Conservation (phyloP, 1,284 basidiomycete genomes). For the Naganishia sp. region DNA sequence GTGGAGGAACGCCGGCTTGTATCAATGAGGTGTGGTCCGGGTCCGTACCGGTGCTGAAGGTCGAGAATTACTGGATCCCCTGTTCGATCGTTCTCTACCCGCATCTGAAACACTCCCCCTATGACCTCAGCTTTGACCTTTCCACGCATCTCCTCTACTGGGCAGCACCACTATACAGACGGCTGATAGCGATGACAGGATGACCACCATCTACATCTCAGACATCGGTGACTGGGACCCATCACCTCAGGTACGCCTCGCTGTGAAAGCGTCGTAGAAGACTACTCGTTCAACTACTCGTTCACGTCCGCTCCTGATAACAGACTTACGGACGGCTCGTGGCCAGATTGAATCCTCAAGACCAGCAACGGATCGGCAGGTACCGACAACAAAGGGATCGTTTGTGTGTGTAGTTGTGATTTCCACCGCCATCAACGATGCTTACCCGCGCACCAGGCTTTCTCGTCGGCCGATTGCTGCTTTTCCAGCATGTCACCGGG, state of each 20-base stretch:
- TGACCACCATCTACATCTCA: conserved; percentile 3
- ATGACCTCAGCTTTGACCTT: too few relatives aligned
- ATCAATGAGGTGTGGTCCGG: too few relatives aligned
- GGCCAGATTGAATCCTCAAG: background rate
- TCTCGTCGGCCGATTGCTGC: conserved; percentile 24
- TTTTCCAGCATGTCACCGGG: background rate
- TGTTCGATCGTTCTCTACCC: too few relatives aligned
- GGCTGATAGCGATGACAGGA: background rate
- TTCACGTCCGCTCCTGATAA: background rate
- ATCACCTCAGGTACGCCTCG: conserved; percentile 5
- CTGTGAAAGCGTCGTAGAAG: too few relatives aligned
- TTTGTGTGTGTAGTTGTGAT: background rate
- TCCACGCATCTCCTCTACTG: too few relatives aligned
- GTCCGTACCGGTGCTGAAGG: too few relatives aligned
- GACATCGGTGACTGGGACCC: conserved; percentile 9
- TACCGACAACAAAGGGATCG: conserved; percentile 7
- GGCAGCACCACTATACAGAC: too few relatives aligned
- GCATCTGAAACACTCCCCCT: too few relatives aligned
- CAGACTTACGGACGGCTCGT: conserved; percentile 13
- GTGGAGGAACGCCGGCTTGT: too few relatives aligned
- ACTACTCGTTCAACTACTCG: background rate
- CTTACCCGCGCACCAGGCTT: conserved; percentile 1
- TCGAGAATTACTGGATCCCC: too few relatives aligned
- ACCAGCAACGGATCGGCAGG: background rate
- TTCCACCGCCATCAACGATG: background rate